Base-by-base conservation (phyloP, 768 basidiomycete genomes). In the Pholiota molesta region DNA sequence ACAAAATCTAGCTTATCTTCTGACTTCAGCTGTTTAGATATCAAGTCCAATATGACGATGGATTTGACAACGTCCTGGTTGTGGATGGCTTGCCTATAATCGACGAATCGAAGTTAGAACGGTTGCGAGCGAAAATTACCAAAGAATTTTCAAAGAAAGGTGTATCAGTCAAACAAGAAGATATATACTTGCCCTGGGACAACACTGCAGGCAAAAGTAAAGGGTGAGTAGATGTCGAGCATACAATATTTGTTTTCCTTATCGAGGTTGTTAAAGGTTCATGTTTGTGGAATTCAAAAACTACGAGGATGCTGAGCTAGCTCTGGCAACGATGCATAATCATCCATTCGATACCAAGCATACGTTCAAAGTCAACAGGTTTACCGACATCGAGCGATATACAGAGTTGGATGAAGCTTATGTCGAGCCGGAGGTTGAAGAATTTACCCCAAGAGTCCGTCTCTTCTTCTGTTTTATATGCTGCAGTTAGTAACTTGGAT, bases 71-170 rank as follows among this genome's bases (percentile, higher is more conserved):
- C 71, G 86, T 94, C 60, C 76, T 99, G 57, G 91, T 99, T 56
- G 87, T 99, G 61, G 97, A 99, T 74, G 94, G 95, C 54, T 83
- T 96, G 21, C 97, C 96, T 10, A 74, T 94, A 62, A 93, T 98
- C 73, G 95, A 97, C 72, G 88, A 86, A 68, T 84, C 86, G 56
- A 95, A 95, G 76, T 82, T 88, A 39, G 92, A 94, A 52, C 92
- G 84, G 75, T 84, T 99, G 17, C 71, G 97, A 19, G 77, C 87
- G 37, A 93, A 91, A 73, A 82, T 99, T 33, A 78, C 86, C 59
- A 95, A 95, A 73, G 89, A 93, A 66, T 97, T 98, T 72, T 81
- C 83, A 13, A 88, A 87, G 69, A 93, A 90, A 72, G 95, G 95
- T 29, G 83, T 88, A 9, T 75, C 87, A 35, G 82, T 97, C 59